A percentile compares a stretch with the other conserved stretches of the same genome.
phyloP scores from a whole-genome alignment of 2,329 filamentous ascomycete genomes.

The Botrytis porri region DNA sequence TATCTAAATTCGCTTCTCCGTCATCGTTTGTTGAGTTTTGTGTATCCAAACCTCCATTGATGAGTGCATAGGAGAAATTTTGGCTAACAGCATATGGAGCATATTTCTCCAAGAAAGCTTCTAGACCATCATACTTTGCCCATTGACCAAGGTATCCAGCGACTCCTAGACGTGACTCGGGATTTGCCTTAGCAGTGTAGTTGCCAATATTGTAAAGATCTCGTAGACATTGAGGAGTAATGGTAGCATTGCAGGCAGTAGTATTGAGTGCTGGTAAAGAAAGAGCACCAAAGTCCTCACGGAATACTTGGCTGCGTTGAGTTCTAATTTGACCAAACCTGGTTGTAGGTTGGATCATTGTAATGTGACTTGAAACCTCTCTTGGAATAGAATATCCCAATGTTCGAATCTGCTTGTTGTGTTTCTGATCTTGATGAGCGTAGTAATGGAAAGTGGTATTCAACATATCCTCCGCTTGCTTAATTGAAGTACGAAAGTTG shows the following conservation, averaged over 20 bases:
- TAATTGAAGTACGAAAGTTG: constrained; percentile 33
- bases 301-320: constrained; percentile 31
- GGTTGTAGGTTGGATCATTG: constrained; percentile 45
- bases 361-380: constrained; percentile 39
- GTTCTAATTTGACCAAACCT: constrained; percentile 47
- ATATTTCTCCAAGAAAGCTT: constrained; percentile 26
- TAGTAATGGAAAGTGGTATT: constrained; percentile 40
- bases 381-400: constrained; percentile 44
- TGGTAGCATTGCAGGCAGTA: constrained; percentile 34
- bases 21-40: constrained; percentile 42
- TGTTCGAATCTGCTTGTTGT: constrained; percentile 48
- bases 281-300: constrained; percentile 21
- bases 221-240: constrained; percentile 39
- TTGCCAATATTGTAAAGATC: constrained; percentile 43
- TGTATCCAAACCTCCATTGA: constrained; percentile 40
- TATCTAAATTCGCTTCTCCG: constrained; percentile 40
- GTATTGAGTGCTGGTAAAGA: constrained; percentile 29
- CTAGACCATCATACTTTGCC: constrained; percentile 28
- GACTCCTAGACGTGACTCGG: constrained; percentile 63
- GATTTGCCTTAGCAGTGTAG: constrained; percentile 44
- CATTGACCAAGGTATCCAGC: constrained; percentile 42
- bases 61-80: constrained; percentile 32
- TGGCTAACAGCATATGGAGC: constrained; percentile 28
- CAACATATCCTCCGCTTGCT: constrained; percentile 35
- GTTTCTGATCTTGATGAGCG: constrained; percentile 40